phyloP scores from a whole-genome alignment of 129 eudicot species.

The Silybum marianum region DNA sequence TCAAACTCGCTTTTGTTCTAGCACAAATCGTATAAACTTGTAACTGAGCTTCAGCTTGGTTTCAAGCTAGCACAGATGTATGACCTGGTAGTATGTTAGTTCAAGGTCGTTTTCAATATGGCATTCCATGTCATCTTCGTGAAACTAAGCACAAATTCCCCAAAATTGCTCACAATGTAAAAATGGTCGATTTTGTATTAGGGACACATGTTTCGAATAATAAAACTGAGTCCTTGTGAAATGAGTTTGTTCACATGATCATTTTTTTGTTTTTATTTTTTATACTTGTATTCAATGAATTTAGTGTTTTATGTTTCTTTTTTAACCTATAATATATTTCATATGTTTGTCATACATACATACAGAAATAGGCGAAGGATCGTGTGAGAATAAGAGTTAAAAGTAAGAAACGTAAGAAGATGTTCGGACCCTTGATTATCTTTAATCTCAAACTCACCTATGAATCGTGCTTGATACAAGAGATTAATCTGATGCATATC shows the following conservation, averaged over 20 bases:
- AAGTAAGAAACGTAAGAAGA: too few species aligned
- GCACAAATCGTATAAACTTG: background rate
- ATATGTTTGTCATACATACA: background rate
- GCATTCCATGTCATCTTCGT: background rate
- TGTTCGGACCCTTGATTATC: too few species aligned
- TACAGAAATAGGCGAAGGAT: too few species aligned
- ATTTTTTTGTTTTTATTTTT: too few species aligned
- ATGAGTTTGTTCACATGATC: background rate
- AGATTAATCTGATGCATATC: too few species aligned
- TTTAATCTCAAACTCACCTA: too few species aligned
- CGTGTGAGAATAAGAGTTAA: too few species aligned
- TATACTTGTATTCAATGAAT: background rate
- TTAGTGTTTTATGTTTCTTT: background rate
- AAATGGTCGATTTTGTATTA: background rate
- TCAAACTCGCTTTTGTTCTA: background rate
- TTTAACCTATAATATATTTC: background rate
- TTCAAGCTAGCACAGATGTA: background rate
- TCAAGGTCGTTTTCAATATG: background rate
- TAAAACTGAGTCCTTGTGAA: background rate
- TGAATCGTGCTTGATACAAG: too few species aligned
- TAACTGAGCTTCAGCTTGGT: background rate
- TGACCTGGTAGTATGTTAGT: background rate
- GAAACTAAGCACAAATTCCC: background rate
- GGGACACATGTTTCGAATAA: too few species aligned
- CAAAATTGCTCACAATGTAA: background rate